These are phyloP conservation scores for Hypoxylon sp. DNA, from an alignment of 2,329 filamentous ascomycete species.

Conservation along the genomic window DNA sequence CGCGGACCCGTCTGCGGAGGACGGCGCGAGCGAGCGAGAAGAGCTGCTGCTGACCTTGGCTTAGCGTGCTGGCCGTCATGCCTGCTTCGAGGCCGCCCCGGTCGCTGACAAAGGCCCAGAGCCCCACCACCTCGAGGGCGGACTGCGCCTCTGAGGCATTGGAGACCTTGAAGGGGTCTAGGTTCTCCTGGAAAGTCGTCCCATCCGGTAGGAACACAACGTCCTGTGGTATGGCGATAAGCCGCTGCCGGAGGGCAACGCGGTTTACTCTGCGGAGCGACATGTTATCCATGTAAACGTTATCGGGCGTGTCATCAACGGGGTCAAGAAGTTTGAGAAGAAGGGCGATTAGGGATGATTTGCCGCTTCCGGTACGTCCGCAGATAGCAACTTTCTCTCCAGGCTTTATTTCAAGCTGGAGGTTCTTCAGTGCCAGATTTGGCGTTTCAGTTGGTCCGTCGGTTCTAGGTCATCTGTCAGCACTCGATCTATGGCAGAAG, in stretches of 20 bases:
- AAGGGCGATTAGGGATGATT: conserved; percentile 56
- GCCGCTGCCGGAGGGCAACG: conserved; percentile 52
- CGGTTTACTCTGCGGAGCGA: conserved; percentile 52
- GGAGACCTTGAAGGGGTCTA: conserved; percentile 49
- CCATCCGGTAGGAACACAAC: conserved; percentile 57
- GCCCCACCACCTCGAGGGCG: conserved; percentile 44
- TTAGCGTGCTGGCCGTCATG: conserved; percentile 59
- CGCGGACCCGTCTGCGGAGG: conserved; percentile 46
- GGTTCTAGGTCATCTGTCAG: conserved; percentile 14
- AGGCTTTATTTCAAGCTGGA: conserved; percentile 47
- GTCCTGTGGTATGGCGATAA: conserved; percentile 60
- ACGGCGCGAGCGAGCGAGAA: conserved; percentile 48
- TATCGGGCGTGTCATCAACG: conserved; percentile 34
- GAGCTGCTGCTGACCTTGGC: conserved; percentile 62
- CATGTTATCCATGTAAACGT: conserved; percentile 53
- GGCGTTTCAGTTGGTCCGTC: conserved; percentile 15
- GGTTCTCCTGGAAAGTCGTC: conserved; percentile 51
- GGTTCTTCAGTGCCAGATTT: conserved; percentile 47
- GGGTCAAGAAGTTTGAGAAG: conserved; percentile 57
- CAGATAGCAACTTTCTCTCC: conserved; percentile 53
- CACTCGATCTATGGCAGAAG: not conserved
- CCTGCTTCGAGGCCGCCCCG: conserved; percentile 46
- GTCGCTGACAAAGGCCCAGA: conserved; percentile 44
- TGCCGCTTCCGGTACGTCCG: conserved; percentile 55
- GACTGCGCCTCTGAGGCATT: conserved; percentile 41